phyloP scores from a whole-genome alignment of 148 eudicot species.

The Cornus controversa region DNA sequence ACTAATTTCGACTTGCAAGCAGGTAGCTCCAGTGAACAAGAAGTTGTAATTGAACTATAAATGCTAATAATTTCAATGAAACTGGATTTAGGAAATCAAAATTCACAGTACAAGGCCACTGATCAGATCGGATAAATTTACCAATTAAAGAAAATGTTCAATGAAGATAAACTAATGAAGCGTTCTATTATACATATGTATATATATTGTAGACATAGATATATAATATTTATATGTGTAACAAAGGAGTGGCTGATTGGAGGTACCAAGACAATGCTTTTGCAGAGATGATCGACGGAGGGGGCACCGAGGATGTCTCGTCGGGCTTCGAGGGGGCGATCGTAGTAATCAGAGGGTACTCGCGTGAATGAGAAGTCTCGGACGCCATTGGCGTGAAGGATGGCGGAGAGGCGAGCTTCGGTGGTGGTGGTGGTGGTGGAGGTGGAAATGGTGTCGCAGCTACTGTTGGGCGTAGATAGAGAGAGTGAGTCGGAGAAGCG shows the following conservation, averaged over 20 bases:
- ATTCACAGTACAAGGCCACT: background rate
- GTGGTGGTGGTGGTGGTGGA: slow-evolving; percentile 38
- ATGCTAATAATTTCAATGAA: background rate
- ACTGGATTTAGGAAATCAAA: background rate
- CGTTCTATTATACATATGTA: too few species aligned
- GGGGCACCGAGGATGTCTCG: slow-evolving; percentile 70
- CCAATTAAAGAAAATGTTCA: background rate
- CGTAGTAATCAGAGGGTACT: slow-evolving; percentile 77
- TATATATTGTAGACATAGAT: background rate
- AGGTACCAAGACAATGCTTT: slow-evolving; percentile 89
- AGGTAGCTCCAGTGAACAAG: background rate
- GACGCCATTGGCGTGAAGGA: slow-evolving; percentile 53
- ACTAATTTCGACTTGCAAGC: background rate
- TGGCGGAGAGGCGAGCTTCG: slow-evolving; percentile 64
- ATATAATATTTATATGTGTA: too few species aligned
- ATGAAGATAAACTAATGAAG: background rate
- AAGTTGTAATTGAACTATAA: background rate
- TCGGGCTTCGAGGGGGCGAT: slow-evolving; percentile 58
- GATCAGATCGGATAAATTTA: background rate
- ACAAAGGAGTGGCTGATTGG: background rate
- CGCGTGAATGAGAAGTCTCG: slow-evolving; percentile 65
- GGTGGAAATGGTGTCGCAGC: background rate
- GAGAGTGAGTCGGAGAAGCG: slow-evolving; percentile 29
- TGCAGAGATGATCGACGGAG: slow-evolving; percentile 91
- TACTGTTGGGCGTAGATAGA: slow-evolving; percentile 18